These are phyloP conservation scores for Carex arenaria DNA, from an alignment of 202 grass and related monocot genomes.

Conservation along the genomic window DNA sequence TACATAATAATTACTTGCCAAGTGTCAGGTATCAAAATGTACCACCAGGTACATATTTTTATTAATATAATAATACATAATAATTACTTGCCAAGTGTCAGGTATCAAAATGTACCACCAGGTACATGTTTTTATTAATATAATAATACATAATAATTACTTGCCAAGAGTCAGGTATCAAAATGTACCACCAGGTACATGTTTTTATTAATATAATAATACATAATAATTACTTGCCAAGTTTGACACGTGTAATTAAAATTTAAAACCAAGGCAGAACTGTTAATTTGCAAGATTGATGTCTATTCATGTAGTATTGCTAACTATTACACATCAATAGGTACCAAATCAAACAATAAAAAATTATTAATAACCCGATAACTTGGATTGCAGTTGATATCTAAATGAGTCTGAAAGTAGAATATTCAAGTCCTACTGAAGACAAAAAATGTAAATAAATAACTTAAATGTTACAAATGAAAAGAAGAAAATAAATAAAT, in stretches of 20 bases:
- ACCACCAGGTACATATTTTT: background rate
- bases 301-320: background rate
- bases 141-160: slow-evolving; percentile 5
- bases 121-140: background rate
- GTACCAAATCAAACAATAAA: slow-evolving; percentile 19
- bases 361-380: background rate
- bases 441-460: background rate
- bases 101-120: background rate
- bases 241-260: background rate
- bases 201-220: background rate
- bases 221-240: background rate
- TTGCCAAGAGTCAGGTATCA: background rate
- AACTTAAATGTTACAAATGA: slow-evolving; percentile 44
- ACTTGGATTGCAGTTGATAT: slow-evolving; percentile 20
- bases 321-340: background rate
- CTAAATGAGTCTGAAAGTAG: background rate
- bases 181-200: background rate
- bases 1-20: background rate
- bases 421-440: background rate
- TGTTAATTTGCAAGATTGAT: background rate
- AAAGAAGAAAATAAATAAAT: background rate
- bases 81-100: background rate
- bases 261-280: background rate
- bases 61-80: background rate
- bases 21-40: background rate